A percentile compares a stretch with the other conserved stretches of the same genome.
Evolutionary conservation across 352 stramenopile genomes (phyloP).

Genomic region (Globisporangium rhizosaccharum): DNA sequence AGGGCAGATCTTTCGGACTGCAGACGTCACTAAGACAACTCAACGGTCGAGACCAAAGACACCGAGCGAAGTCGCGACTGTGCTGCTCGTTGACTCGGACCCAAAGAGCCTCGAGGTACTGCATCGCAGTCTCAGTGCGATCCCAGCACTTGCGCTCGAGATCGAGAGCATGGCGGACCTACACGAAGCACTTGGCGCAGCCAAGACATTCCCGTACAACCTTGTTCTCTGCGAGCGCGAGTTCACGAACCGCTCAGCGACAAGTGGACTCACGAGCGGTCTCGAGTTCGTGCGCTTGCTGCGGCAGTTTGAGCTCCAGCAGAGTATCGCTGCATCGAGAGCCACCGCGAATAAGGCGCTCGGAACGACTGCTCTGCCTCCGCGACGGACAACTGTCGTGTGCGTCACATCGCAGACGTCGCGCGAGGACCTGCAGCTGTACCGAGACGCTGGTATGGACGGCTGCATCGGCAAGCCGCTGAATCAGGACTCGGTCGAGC

Average conservation of each 20-base stretch:
- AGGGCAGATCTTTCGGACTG: slow-evolving; percentile 32
- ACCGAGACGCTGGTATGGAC: slow-evolving; percentile 89
- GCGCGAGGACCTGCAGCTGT: slow-evolving; percentile 69
- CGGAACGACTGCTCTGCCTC: background rate
- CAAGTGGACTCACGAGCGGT: slow-evolving; percentile 31
- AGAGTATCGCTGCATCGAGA: slow-evolving; percentile 23
- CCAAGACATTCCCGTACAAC: slow-evolving; percentile 64
- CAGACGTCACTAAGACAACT: slow-evolving; percentile 1
- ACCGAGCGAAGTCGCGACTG: background rate
- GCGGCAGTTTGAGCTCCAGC: slow-evolving; percentile 71
- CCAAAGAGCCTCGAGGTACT: slow-evolving; percentile 25
- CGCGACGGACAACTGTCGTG: slow-evolving; percentile 50
- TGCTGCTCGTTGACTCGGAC: slow-evolving; percentile 40
- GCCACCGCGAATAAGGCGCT: background rate
- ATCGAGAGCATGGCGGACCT: slow-evolving; percentile 61
- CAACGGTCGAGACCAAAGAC: background rate
- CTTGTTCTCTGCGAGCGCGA: slow-evolving; percentile 82
- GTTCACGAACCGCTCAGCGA: slow-evolving; percentile 13
- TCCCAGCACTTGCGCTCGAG: slow-evolving; percentile 21
- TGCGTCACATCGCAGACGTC: slow-evolving; percentile 64
- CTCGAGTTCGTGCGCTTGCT: slow-evolving; percentile 78
- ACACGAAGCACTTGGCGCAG: slow-evolving; percentile 39
- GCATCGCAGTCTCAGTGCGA: slow-evolving; percentile 23
- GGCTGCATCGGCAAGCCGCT: slow-evolving; percentile 87
- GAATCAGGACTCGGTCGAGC: slow-evolving; percentile 48